phyloP scores from a whole-genome alignment of 192 early-diverging fungal species.

The Entophlyctis helioformis region DNA sequence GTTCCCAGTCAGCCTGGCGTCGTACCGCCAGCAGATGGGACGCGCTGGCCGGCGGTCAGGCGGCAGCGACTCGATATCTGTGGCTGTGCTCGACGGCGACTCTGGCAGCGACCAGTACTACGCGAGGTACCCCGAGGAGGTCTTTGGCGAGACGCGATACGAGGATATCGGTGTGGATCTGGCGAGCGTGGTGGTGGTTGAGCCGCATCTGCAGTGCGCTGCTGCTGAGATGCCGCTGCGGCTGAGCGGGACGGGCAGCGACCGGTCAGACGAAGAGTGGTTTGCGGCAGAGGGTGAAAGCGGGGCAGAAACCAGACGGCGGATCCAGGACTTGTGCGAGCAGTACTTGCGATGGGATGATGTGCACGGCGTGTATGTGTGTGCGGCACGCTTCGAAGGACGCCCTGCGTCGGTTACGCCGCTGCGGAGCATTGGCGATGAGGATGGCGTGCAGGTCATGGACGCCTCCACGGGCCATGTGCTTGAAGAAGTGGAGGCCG shows the following conservation, averaged over 20 bases:
- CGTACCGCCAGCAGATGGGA: slow-evolving; percentile 62
- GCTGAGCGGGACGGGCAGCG: slow-evolving; percentile 1
- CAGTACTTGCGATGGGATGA: slow-evolving; percentile 3
- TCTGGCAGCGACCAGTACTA: slow-evolving; percentile 48
- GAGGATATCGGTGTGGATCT: slow-evolving; percentile 21
- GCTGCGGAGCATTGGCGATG: slow-evolving; percentile 36
- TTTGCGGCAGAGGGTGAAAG: too few relatives aligned
- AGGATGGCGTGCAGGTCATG: slow-evolving; percentile 32
- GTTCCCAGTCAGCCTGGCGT: slow-evolving; percentile 46
- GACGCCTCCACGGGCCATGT: slow-evolving; percentile 27
- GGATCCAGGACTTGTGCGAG: slow-evolving; percentile 1
- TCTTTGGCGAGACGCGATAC: slow-evolving; percentile 36
- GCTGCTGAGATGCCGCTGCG: slow-evolving; percentile 43
- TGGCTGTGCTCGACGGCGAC: slow-evolving; percentile 29
- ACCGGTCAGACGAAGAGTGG: slow-evolving; percentile 1
- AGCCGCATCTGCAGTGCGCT: slow-evolving; percentile 61
- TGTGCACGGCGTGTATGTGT: slow-evolving; percentile 1
- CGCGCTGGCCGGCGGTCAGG: slow-evolving; percentile 54
- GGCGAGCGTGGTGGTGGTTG: slow-evolving; percentile 19
- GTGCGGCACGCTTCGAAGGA: slow-evolving; percentile 4
- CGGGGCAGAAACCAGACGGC: too few relatives aligned
- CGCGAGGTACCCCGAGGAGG: slow-evolving; percentile 18
- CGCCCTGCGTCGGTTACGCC: slow-evolving; percentile 25
- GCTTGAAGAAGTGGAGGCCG: slow-evolving; percentile 38
- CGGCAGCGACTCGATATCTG: slow-evolving; percentile 49